phyloP scores from a whole-genome alignment of 352 stramenopile genomes.

The Phytophthora sp. region DNA sequence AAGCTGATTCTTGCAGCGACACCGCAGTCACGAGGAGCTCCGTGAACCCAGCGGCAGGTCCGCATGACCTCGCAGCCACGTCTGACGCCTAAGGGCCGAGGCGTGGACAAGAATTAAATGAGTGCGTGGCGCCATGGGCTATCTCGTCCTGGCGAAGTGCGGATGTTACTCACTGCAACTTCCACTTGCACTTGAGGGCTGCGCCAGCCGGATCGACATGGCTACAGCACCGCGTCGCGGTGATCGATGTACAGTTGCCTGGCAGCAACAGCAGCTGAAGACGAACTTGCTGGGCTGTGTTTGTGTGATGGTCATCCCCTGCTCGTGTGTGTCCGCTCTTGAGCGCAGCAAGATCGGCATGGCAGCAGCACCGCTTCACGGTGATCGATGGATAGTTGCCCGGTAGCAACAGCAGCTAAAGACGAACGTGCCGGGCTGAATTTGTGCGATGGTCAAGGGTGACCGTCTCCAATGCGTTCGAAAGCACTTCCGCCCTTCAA shows the following conservation, averaged over 20 bases:
- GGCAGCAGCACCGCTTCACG: conserved; percentile 3
- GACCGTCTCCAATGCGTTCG: no score
- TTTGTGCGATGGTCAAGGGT: conserved; percentile 18
- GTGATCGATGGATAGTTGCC: conserved; percentile 10
- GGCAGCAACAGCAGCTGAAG: conserved; percentile 11
- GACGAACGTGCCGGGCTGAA: conserved; percentile 11
- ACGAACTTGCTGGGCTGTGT: conserved; percentile 11
- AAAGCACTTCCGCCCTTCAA: conserved; percentile 20
- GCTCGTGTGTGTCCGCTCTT: conserved; percentile 14
- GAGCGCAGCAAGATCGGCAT: neutral
- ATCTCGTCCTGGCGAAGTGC: conserved; percentile 8
- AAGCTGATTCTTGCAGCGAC: neutral
- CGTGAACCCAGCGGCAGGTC: neutral
- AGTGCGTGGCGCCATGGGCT: conserved; percentile 19
- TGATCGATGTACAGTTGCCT: conserved; percentile 12
- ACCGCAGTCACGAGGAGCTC: neutral
- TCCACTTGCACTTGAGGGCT: neutral
- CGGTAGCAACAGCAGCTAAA: conserved; percentile 10
- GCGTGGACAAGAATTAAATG: conserved; percentile 3
- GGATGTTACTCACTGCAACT: conserved; percentile 4
- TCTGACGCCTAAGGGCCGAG: conserved; percentile 7
- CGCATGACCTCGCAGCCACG: neutral
- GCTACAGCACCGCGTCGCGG: conserved; percentile 3
- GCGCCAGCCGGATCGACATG: neutral
- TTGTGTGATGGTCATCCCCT: conserved; percentile 18